phyloP scores from a whole-genome alignment of 805 yeast genomes.

The Wickerhamiella azymoides region DNA sequence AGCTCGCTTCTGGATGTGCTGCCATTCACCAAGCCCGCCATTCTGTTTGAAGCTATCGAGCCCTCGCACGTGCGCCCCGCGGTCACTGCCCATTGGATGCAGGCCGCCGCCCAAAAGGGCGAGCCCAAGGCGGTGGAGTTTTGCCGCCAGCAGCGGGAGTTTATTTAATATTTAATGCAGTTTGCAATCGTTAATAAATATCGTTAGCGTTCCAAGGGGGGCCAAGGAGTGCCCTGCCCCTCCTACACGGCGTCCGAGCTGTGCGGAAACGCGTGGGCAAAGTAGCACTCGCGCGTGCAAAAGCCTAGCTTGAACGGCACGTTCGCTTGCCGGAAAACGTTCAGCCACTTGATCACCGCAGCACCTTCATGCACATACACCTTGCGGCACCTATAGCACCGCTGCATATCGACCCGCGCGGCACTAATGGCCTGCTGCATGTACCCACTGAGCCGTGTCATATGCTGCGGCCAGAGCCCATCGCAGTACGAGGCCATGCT shows the following conservation, averaged over 20 bases:
- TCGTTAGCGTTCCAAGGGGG: not conserved
- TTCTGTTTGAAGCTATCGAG: slow-evolving; percentile 16
- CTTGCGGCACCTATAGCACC: not conserved
- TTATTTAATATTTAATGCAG: slow-evolving; percentile 1
- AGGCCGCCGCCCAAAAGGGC: slow-evolving; percentile 13
- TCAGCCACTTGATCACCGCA: not conserved
- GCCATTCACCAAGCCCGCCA: slow-evolving; percentile 17
- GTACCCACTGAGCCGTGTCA: not conserved
- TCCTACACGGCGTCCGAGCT: not conserved
- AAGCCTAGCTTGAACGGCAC: slow-evolving; percentile 5
- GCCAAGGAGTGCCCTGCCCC: too few relatives aligned
- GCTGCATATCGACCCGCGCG: not conserved
- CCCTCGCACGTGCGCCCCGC: slow-evolving; percentile 13
- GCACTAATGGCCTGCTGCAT: not conserved
- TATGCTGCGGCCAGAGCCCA: not conserved
- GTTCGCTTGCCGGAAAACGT: not conserved
- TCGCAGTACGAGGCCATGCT: not conserved
- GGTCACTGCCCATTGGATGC: slow-evolving; percentile 18
- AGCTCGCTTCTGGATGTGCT: slow-evolving; percentile 16
- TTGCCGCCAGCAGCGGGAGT: slow-evolving; percentile 6
- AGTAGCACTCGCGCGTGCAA: slow-evolving; percentile 1
- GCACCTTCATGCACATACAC: not conserved
- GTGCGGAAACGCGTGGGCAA: not conserved
- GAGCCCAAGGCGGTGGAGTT: slow-evolving; percentile 8
- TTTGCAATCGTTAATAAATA: not conserved